These are phyloP conservation scores for Neoboletus subvelutipes DNA, from an alignment of 768 basidiomycete species.

Conservation along the genomic window DNA sequence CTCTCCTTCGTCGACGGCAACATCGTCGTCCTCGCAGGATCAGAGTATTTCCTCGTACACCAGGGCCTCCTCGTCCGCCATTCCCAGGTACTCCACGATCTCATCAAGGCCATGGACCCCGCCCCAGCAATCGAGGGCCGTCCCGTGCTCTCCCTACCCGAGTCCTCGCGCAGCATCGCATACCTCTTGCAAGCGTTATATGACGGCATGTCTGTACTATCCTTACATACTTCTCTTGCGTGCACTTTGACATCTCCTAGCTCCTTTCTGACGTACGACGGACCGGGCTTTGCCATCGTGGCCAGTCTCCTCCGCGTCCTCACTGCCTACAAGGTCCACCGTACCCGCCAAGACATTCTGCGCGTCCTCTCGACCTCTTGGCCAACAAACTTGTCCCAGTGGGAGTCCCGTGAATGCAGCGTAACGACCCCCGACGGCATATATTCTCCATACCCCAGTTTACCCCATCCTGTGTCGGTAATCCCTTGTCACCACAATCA, in stretches of 20 bases:
- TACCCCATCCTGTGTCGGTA: slow-evolving; percentile 71
- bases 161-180: slow-evolving; percentile 55
- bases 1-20: slow-evolving; percentile 72
- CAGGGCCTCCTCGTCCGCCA: slow-evolving; percentile 63
- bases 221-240: neutral
- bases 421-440: slow-evolving; percentile 48
- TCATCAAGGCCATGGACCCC: slow-evolving; percentile 35
- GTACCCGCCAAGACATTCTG: slow-evolving; percentile 57
- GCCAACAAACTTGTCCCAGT: slow-evolving; percentile 60
- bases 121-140: slow-evolving; percentile 48
- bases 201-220: slow-evolving; percentile 59
- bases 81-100: slow-evolving; percentile 48
- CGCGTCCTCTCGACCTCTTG: slow-evolving; percentile 51
- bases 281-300: slow-evolving; percentile 49
- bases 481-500: neutral
- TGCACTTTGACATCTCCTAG: slow-evolving; percentile 32
- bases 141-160: slow-evolving; percentile 53
- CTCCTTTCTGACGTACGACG: slow-evolving; percentile 47
- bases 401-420: slow-evolving; percentile 67
- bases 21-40: slow-evolving; percentile 56
- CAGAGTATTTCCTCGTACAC: slow-evolving; percentile 68
- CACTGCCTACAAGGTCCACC: slow-evolving; percentile 61
- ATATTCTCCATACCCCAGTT: slow-evolving; percentile 52
- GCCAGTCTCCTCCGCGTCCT: slow-evolving; percentile 60
- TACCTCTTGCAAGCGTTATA: slow-evolving; percentile 65